phyloP scores from a whole-genome alignment of 768 basidiomycete genomes.

The Rhizopogon roseolus region DNA sequence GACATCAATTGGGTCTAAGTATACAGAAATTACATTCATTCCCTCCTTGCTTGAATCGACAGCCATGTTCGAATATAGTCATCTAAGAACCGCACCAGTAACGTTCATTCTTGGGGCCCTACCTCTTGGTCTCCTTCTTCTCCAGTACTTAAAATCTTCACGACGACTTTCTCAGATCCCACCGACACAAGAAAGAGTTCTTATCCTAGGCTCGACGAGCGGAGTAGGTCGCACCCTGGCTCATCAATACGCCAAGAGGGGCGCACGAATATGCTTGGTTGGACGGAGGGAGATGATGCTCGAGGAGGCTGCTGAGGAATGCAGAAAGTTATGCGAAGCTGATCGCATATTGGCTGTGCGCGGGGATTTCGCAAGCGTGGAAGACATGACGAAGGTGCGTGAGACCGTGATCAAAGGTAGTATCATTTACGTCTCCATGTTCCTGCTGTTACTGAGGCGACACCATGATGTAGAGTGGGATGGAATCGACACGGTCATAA shows the following conservation, averaged over 20 bases:
- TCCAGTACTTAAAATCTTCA: slow-evolving; percentile 11
- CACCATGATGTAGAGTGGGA: slow-evolving; percentile 53
- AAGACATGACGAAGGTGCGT: slow-evolving; percentile 64
- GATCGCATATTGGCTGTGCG: slow-evolving; percentile 41
- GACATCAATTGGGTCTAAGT: background rate
- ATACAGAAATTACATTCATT: background rate
- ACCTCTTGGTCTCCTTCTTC: slow-evolving; percentile 11
- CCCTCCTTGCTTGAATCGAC: background rate
- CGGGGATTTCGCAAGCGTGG: slow-evolving; percentile 61
- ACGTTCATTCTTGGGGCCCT: slow-evolving; percentile 9
- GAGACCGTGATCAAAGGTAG: slow-evolving; percentile 49
- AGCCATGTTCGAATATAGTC: background rate
- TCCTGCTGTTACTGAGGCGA: background rate
- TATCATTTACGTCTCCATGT: slow-evolving; percentile 14
- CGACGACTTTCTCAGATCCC: slow-evolving; percentile 34
- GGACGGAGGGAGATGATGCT: slow-evolving; percentile 57
- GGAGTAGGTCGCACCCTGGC: slow-evolving; percentile 79
- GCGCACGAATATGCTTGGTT: slow-evolving; percentile 71
- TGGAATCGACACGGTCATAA: slow-evolving; percentile 77
- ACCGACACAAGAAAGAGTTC: slow-evolving; percentile 57
- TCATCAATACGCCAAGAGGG: slow-evolving; percentile 64
- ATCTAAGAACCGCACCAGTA: slow-evolving; percentile 4
- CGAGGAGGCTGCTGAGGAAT: slow-evolving; percentile 58
- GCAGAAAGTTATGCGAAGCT: slow-evolving; percentile 27
- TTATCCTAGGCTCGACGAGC: slow-evolving; percentile 80